Evolutionary conservation across 2,329 filamentous ascomycete genomes (phyloP).

Genomic region (Davidsoniella australis): DNA sequence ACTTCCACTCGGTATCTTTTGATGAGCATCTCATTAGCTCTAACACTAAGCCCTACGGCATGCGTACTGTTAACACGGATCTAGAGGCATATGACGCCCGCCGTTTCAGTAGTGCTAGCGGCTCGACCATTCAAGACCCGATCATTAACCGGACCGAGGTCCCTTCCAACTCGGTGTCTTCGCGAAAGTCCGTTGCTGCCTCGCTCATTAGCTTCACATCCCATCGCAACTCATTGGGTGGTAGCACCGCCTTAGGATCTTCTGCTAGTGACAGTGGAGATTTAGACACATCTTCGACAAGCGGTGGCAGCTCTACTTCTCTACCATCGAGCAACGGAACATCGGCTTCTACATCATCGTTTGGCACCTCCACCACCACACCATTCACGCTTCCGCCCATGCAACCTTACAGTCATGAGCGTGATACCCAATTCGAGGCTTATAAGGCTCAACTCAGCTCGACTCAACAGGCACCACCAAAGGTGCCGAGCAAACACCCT

Average conservation of each 20-base stretch:
- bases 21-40: conserved; percentile 33
- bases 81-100: conserved; percentile 16
- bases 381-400: conserved; percentile 15
- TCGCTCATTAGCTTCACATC: background rate
- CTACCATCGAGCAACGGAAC: background rate
- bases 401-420: conserved; percentile 26
- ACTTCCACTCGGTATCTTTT: conserved; percentile 30
- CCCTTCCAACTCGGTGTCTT: background rate
- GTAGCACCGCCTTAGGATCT: too few relatives aligned
- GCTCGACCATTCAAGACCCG: too few relatives aligned
- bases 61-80: conserved; percentile 15
- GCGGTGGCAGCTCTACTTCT: conserved; percentile 3
- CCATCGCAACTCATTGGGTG: background rate
- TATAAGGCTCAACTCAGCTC: conserved; percentile 20
- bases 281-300: background rate
- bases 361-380: background rate
- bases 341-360: too few relatives aligned
- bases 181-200: background rate
- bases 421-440: conserved; percentile 31
- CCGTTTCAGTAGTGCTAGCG: conserved; percentile 8
- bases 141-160: too few relatives aligned
- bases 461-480: background rate
- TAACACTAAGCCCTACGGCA: conserved; percentile 33
- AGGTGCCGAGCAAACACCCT: background rate
- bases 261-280: too few relatives aligned